A percentile compares a stretch with the other conserved stretches of the same genome.
Evolutionary conservation across 1,284 basidiomycete genomes (phyloP).

Genomic region (Fomitopsis schrenkii): DNA sequence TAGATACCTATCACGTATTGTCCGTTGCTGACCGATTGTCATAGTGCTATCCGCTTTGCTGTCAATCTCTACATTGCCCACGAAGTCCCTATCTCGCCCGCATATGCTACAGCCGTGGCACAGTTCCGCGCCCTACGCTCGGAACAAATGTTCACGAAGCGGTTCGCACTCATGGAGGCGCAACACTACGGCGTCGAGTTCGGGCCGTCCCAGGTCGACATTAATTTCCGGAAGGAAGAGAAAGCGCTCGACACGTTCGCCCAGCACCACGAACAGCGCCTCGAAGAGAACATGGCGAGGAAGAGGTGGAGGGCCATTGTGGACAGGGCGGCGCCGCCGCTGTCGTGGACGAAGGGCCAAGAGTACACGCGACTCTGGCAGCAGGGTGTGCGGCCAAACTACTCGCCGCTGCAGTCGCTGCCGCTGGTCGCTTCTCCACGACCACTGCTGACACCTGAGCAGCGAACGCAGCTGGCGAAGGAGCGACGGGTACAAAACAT

Average conservation of each 20-base stretch:
- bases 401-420: slow-evolving; percentile 27
- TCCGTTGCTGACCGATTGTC: slow-evolving; percentile 10
- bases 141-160: slow-evolving; percentile 76
- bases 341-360: slow-evolving; percentile 64
- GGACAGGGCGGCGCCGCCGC: slow-evolving; percentile 37
- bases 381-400: slow-evolving; percentile 61
- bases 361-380: slow-evolving; percentile 70
- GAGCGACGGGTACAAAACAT: neutral
- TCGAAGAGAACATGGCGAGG: slow-evolving; percentile 55
- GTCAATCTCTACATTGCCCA: slow-evolving; percentile 74
- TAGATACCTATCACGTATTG: neutral
- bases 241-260: slow-evolving; percentile 56
- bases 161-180: slow-evolving; percentile 81
- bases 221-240: slow-evolving; percentile 60
- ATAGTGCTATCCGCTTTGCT: slow-evolving; percentile 79
- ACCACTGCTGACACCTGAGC: neutral
- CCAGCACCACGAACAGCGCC: slow-evolving; percentile 47
- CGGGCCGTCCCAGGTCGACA: slow-evolving; percentile 56
- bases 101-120: slow-evolving; percentile 77
- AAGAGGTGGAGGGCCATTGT: slow-evolving; percentile 75
- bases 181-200: slow-evolving; percentile 74
- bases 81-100: slow-evolving; percentile 65
- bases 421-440: slow-evolving; percentile 13
- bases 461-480: neutral
- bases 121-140: slow-evolving; percentile 88